Percentiles rank a stretch among this genome's conserved stretches.
Evolutionary conservation across 2,329 filamentous ascomycete species (phyloP).

Genomic region (Ambrosiella cleistominuta): DNA sequence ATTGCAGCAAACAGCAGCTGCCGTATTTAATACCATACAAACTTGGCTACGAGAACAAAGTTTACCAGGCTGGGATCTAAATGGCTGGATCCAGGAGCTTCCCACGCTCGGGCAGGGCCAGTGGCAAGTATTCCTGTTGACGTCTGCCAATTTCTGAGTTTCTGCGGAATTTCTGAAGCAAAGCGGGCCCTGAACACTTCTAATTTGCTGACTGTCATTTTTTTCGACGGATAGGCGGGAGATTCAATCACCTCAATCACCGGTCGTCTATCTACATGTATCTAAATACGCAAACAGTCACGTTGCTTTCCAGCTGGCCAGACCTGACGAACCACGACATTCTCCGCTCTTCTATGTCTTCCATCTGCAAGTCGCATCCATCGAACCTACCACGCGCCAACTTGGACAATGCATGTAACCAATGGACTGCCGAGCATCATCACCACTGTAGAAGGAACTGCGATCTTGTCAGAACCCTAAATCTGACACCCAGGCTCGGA

Average conservation of each 20-base stretch:
- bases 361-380: constrained; percentile 1
- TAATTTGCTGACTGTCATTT: too few relatives aligned
- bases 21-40: not conserved
- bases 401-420: not conserved
- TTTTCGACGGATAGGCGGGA: too few relatives aligned
- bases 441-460: not conserved
- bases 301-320: not conserved
- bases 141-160: not conserved
- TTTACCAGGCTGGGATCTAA: not conserved
- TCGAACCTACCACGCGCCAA: not conserved
- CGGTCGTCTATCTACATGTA: not conserved
- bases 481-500: not conserved
- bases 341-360: constrained; percentile 7
- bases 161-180: not conserved
- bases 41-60: not conserved
- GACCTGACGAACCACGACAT: constrained; percentile 1
- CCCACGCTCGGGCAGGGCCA: too few relatives aligned
- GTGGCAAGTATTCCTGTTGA: too few relatives aligned
- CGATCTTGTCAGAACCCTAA: not conserved
- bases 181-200: too few relatives aligned
- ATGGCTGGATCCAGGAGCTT: not conserved
- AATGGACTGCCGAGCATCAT: not conserved
- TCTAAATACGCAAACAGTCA: not conserved
- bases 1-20: not conserved
- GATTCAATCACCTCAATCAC: not conserved